Evolutionary conservation across 352 stramenopile species (phyloP).

Genomic region (Phytophthora quininea): DNA sequence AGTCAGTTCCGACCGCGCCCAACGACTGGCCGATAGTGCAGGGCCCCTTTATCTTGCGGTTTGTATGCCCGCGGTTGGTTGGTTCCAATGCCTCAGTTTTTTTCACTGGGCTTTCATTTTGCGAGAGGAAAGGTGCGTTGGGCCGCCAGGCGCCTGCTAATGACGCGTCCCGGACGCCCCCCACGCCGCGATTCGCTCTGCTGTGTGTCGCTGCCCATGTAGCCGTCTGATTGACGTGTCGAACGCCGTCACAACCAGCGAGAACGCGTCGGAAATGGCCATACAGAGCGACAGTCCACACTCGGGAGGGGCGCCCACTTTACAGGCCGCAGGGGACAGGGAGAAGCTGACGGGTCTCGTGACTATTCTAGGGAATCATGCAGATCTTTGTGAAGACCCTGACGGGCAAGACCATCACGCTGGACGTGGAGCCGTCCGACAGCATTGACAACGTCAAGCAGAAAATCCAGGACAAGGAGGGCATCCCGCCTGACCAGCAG

Average conservation of each 20-base stretch:
- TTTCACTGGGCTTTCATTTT: constrained; percentile 47
- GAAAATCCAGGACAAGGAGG: constrained; percentile 99
- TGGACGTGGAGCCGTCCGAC: constrained; percentile 97
- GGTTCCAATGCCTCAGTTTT: constrained; percentile 26
- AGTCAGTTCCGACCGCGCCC: background rate
- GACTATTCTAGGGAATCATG: constrained; percentile 71
- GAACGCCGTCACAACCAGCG: background rate
- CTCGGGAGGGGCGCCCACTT: background rate
- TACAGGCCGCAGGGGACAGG: background rate
- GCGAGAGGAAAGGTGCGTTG: constrained; percentile 59
- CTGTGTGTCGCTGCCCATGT: too few relatives aligned
- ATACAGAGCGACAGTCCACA: constrained; percentile 6
- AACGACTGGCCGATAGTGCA: constrained; percentile 43
- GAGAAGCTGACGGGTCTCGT: constrained; percentile 26
- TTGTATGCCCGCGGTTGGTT: constrained; percentile 40
- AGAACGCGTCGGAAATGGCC: constrained; percentile 11
- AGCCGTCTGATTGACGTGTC: background rate
- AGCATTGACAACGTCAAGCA: constrained; percentile 99
- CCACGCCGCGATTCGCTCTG: too few relatives aligned
- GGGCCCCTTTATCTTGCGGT: constrained; percentile 16
- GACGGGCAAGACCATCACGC: constrained; percentile 97
- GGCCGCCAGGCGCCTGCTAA: background rate
- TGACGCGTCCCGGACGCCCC: constrained; percentile 12
- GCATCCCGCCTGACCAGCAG: constrained; percentile 99
- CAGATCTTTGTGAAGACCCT: constrained; percentile 99